Base-by-base conservation (phyloP, 192 early-diverging fungal genomes). In the Coemansia sp. region DNA sequence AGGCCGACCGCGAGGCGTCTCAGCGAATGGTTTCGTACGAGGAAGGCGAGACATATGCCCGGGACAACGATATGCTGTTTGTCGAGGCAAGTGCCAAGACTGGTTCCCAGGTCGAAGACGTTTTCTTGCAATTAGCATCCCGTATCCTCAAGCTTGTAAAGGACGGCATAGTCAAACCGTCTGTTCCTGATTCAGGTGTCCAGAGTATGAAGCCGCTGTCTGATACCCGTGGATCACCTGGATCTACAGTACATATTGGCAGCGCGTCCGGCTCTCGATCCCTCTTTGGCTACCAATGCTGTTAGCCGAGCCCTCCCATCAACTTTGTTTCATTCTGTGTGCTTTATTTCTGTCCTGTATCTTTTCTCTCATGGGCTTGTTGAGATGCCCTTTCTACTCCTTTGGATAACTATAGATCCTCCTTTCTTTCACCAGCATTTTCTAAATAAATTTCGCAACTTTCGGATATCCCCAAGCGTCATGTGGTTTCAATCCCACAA, bases 1-100 rank as follows among this genome's bases (percentile, higher is more conserved):
- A 93, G 61, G 71, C 71, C 2, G 83, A 84, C 55, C 64, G 63
- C 40, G 75, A 68, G 28, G 2, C 9, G 0, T 40, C 31, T 12
- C 67, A 64, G 46, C 75, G 83, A 21, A 55, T 43, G 59, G 88
- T 90, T 2, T 72, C 82, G 7, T 33, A 49, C 5, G 79, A 70
- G 18, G 87, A 90, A 43, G 88, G 85, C 13, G 71, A 80, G 43
- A 58, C 48, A 16, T 87, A 87, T 66, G 87, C 87, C n/a, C 23
- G 62, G 53, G 58, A 79, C 21, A 66, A 89, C 70, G 70, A 68
- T 9, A 74, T 90, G 66, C 48, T 89, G 26, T 89, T 87, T 66
- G 58, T 79, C 13, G 89, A 90, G 59, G 81, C 89, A 12, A 84
- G 80, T 37, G 87, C 89, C 28, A 89, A 88, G 64, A 82, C 87